Percentiles rank a stretch among this genome's conserved stretches.
Conservation (phyloP, 1,139 yeast genomes). For the Magnusiomyces fungicola region DNA sequence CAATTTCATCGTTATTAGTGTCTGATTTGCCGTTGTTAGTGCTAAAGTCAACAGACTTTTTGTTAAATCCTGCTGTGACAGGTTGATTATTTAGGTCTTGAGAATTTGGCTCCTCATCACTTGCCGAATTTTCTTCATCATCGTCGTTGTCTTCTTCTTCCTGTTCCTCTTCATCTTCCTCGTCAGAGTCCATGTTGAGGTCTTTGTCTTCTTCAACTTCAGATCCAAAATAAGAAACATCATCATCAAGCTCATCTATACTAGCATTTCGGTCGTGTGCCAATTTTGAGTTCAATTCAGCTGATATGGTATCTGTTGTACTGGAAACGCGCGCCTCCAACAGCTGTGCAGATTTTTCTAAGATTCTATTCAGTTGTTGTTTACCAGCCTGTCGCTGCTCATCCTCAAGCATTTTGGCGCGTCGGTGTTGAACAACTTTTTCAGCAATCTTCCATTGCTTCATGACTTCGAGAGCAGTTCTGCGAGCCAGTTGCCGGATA, state of each 20-base stretch:
- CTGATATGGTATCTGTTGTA: too few relatives aligned
- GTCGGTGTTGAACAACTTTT: slow-evolving; percentile 53
- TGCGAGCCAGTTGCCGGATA: slow-evolving; percentile 61
- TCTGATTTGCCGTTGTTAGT: slow-evolving; percentile 22
- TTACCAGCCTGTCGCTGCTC: slow-evolving; percentile 71
- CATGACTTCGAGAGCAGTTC: slow-evolving; percentile 76
- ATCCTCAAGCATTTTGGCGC: slow-evolving; percentile 32
- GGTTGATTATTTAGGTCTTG: too few relatives aligned
- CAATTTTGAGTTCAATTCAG: too few relatives aligned
- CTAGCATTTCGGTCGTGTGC: slow-evolving; percentile 13
- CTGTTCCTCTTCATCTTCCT: slow-evolving; percentile 15
- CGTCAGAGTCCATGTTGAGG: slow-evolving; percentile 23
- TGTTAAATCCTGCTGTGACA: too few relatives aligned
- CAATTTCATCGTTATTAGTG: slow-evolving; percentile 29
- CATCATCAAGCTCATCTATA: slow-evolving; percentile 17
- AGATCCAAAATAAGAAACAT: slow-evolving; percentile 23
- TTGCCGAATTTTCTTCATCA: slow-evolving; percentile 19
- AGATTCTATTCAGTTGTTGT: slow-evolving; percentile 78
- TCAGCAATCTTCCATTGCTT: slow-evolving; percentile 89
- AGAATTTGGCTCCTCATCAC: slow-evolving; percentile 21
- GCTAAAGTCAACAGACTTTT: too few relatives aligned
- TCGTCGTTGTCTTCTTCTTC: slow-evolving; percentile 22
- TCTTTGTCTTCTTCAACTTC: slow-evolving; percentile 19
- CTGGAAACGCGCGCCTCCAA: slow-evolving; percentile 79
- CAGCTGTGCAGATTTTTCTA: slow-evolving; percentile 85